A percentile compares a stretch with the other conserved stretches of the same genome.
These are phyloP conservation scores for Linum lewisii DNA, from an alignment of 345 rosid genomes.

Conservation along the genomic window DNA sequence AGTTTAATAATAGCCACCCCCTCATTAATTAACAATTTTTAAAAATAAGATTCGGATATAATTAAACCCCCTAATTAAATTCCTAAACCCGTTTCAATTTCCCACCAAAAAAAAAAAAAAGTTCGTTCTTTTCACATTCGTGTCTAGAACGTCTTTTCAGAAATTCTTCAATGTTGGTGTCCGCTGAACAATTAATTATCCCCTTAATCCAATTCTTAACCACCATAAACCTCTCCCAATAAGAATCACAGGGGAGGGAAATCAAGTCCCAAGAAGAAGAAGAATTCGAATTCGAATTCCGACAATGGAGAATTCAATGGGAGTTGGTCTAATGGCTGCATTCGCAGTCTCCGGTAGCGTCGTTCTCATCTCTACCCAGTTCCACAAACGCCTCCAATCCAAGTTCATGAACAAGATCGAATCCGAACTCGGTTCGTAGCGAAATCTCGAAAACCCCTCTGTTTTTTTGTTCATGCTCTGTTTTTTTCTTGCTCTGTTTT, in stretches of 20 bases:
- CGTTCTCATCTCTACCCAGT: slow-evolving; percentile 45
- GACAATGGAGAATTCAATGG: slow-evolving; percentile 11
- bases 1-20: no score
- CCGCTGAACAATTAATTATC: background rate
- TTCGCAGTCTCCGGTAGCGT: slow-evolving; percentile 76
- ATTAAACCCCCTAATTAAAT: no score
- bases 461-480: background rate
- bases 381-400: slow-evolving; percentile 64
- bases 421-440: slow-evolving; percentile 38
- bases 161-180: background rate
- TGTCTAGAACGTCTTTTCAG: no score
- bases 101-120: no score
- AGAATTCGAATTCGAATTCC: slow-evolving; percentile 23
- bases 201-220: no score
- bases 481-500: background rate
- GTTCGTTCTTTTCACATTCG: background rate
- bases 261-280: background rate
- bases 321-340: slow-evolving; percentile 54
- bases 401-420: slow-evolving; percentile 59
- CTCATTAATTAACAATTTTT: no score
- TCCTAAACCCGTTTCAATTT: no score
- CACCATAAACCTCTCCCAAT: background rate
- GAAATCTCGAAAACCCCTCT: background rate
- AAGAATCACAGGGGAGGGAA: background rate
- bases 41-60: no score